These are phyloP conservation scores for Claviceps capensis DNA, from an alignment of 2,329 filamentous ascomycete genomes.

Conservation along the genomic window DNA sequence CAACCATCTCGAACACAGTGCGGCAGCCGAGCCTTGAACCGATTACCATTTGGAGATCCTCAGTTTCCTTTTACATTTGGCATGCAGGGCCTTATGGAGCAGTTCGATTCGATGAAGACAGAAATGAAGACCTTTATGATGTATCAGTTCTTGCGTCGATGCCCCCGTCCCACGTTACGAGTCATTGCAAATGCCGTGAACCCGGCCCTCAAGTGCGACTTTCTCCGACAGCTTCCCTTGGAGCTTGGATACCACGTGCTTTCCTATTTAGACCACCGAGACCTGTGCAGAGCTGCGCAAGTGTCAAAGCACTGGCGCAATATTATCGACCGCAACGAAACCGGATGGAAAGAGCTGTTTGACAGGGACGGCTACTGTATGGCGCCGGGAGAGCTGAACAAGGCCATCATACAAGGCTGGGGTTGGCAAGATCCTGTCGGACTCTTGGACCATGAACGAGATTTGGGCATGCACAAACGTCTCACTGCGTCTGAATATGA, in stretches of 20 bases:
- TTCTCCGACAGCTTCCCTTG: conserved; percentile 66
- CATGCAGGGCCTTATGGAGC: conserved; percentile 74
- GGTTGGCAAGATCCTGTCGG: conserved; percentile 87
- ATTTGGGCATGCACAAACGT: conserved; percentile 50
- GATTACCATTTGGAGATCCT: neutral
- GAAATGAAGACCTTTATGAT: conserved; percentile 94
- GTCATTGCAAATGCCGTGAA: conserved; percentile 86
- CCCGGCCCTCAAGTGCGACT: conserved; percentile 88
- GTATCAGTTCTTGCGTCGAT: conserved; percentile 85
- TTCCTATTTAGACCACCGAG: conserved; percentile 70
- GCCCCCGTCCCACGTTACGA: conserved; percentile 75
- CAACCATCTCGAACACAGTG: conserved; percentile 7
- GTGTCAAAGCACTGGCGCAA: conserved; percentile 91
- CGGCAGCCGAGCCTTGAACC: conserved; percentile 8
- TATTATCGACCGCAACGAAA: conserved; percentile 84
- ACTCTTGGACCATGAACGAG: conserved; percentile 61
- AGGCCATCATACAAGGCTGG: conserved; percentile 85
- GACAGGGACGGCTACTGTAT: conserved; percentile 72
- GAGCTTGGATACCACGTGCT: conserved; percentile 83
- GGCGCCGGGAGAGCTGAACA: conserved; percentile 68
- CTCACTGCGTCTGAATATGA: conserved; percentile 41
- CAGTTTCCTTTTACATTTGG: conserved; percentile 45
- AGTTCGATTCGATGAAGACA: conserved; percentile 80
- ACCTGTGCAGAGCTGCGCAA: conserved; percentile 79
- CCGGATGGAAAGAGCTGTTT: conserved; percentile 87